Evolutionary conservation across 208 protist genomes (phyloP).

Genomic region (Leishmania aethiopica): DNA sequence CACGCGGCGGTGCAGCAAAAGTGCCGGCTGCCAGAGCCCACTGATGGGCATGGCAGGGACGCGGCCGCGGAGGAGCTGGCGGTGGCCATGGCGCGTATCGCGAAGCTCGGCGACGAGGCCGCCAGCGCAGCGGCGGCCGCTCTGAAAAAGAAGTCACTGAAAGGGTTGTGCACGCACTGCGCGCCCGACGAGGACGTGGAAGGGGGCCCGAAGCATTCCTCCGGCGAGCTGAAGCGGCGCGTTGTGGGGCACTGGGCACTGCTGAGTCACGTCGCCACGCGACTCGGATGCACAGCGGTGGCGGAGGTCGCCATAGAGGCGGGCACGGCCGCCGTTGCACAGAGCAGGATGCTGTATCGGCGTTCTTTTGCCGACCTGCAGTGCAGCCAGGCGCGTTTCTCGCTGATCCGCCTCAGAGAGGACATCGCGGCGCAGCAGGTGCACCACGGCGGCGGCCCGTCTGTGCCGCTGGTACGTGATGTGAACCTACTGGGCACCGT

Average conservation of each 20-base stretch:
- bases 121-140: slow-evolving; percentile 12
- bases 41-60: slow-evolving; percentile 15
- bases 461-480: slow-evolving; percentile 21
- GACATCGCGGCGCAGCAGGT: slow-evolving; percentile 10
- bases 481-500: slow-evolving; percentile 41
- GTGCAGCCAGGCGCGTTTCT: slow-evolving; percentile 45
- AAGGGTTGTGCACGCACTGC: slow-evolving; percentile 43
- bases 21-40: slow-evolving; percentile 5
- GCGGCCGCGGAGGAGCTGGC: slow-evolving; percentile 41
- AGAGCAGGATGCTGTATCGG: slow-evolving; percentile 20
- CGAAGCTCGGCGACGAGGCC: slow-evolving; percentile 29
- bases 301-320: slow-evolving; percentile 55
- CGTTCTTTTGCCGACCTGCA: slow-evolving; percentile 60
- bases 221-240: slow-evolving; percentile 30
- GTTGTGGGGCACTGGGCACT: slow-evolving; percentile 70
- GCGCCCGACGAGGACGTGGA: slow-evolving; percentile 48
- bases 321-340: slow-evolving; percentile 39
- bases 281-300: slow-evolving; percentile 42
- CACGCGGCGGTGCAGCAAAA: slow-evolving; percentile 34
- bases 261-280: slow-evolving; percentile 52
- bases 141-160: slow-evolving; percentile 43
- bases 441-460: neutral
- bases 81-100: slow-evolving; percentile 38
- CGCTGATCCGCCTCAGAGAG: slow-evolving; percentile 20
- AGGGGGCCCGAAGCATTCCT: slow-evolving; percentile 28